Evolutionary conservation across 495 filamentous ascomycete species (phyloP).

Genomic region (Annulohypoxylon stygium): DNA sequence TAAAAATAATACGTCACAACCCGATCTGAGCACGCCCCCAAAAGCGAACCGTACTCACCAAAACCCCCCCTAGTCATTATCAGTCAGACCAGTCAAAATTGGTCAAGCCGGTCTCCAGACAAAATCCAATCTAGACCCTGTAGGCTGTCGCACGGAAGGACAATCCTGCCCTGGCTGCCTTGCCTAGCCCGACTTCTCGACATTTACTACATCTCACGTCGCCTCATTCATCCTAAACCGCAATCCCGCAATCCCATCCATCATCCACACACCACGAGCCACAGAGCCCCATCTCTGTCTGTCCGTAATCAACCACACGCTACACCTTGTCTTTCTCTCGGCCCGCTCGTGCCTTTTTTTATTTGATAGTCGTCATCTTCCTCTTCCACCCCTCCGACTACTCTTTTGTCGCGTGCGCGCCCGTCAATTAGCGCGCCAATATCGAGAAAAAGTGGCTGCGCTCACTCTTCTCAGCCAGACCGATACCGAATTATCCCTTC

Average conservation of each 20-base stretch:
- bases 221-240: constrained; percentile 35
- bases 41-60: background rate
- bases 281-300: constrained; percentile 44
- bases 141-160: constrained; percentile 31
- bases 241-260: constrained; percentile 17
- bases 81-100: constrained; percentile 6
- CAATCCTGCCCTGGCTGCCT: constrained; percentile 43
- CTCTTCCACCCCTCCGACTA: constrained; percentile 42
- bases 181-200: constrained; percentile 41
- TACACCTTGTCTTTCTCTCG: constrained; percentile 30
- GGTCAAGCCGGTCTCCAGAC: background rate
- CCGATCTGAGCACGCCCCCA: background rate
- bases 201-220: constrained; percentile 33
- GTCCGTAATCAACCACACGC: constrained; percentile 32
- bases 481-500: constrained; percentile 60
- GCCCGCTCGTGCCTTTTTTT: constrained; percentile 40
- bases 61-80: constrained; percentile 1
- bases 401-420: constrained; percentile 51
- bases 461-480: constrained; percentile 59
- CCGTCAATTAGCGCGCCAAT: constrained; percentile 50
- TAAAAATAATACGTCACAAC: constrained; percentile 20
- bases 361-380: constrained; percentile 30
- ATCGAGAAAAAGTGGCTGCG: constrained; percentile 59
- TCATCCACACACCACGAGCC: constrained; percentile 43
- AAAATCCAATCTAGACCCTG: constrained; percentile 37